Conservation (phyloP, 2,329 filamentous ascomycete genomes). For the Zymoseptoria brevis region DNA sequence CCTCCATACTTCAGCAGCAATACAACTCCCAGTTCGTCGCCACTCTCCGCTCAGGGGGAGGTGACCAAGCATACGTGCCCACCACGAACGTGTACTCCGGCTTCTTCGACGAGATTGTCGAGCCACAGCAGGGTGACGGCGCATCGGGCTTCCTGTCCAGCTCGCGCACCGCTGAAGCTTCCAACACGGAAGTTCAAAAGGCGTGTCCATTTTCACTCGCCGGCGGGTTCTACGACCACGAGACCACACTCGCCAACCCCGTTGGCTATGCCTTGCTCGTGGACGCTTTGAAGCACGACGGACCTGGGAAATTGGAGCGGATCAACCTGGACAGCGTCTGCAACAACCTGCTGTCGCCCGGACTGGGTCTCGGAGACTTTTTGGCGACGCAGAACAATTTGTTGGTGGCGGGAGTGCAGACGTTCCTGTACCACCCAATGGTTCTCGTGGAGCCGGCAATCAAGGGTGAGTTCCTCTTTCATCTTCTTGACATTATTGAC, state of each 20-base stretch:
- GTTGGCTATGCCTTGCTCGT: constrained; percentile 38
- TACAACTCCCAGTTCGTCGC: constrained; percentile 38
- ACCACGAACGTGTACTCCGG: constrained; percentile 47
- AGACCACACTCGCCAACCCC: constrained; percentile 44
- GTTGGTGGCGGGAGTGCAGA: constrained; percentile 32
- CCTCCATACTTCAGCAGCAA: constrained; percentile 39
- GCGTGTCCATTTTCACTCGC: constrained; percentile 34
- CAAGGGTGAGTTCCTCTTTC: constrained; percentile 16
- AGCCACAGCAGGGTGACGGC: constrained; percentile 39
- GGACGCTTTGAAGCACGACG: constrained; percentile 43
- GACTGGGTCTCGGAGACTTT: constrained; percentile 38
- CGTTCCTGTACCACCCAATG: constrained; percentile 31
- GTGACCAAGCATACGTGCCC: constrained; percentile 47
- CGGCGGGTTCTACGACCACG: constrained; percentile 44
- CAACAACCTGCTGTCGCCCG: constrained; percentile 29
- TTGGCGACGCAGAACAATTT: constrained; percentile 39
- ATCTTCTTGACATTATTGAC: background rate
- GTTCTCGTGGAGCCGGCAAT: constrained; percentile 35
- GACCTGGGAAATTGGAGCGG: constrained; percentile 35
- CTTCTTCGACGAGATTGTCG: constrained; percentile 43
- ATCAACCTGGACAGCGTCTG: constrained; percentile 38
- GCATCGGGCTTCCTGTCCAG: constrained; percentile 42
- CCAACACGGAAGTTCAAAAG: constrained; percentile 43
- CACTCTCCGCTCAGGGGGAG: constrained; percentile 36
- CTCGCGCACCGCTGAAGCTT: constrained; percentile 38